Evolutionary conservation across 202 grass and related monocot species (phyloP), one percentile per base, ranked within the genome.

Genomic region (Brachypodium distachyon): DNA sequence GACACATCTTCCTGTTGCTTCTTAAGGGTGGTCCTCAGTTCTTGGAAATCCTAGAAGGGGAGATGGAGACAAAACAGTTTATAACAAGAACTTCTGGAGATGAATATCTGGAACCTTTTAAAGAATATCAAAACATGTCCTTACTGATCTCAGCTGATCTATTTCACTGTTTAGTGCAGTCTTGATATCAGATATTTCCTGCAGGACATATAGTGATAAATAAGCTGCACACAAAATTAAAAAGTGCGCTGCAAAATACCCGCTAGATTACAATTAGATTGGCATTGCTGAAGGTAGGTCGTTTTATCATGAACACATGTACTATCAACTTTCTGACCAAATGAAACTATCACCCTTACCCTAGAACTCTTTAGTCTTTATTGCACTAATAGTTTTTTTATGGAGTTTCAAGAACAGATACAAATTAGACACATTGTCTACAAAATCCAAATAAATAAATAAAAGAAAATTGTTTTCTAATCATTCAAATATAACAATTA

Each of bases 1-100:
- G 93, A 55, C 37, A 92, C 93, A 90, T 96, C 93, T 76, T 90
- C 90, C 77, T 96, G 93, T 77, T 96, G 93, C 62, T 93, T 92
- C 74, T 93, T 89, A 53, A 96, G 89, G 39, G 93, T 90, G 69
- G 90, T 88, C 76, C 90, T 88, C 67, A 96, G 56, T 83, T 96
- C 93, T 88, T 92, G 90, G 61, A 96, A 96, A 68, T 93, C 87
- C 93, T 92, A 78, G 16, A 76, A 59, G 50, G 33, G 29, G 22
- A 36, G 53, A 77, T 69, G 12, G 29, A 61, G 36, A 83, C 31
- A 11, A 53, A 51, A 69, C 4, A 37, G 65, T 81, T 83, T 47
- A 54, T 43, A 81, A 73, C 72, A 47, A 70, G 57, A 73, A 56
- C 27, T n/a, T n/a, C n/a, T 19, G 5, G 36, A 88, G 19, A 56